These are phyloP conservation scores for Magnaporthiopsis rhizophila DNA, from an alignment of 2,329 filamentous ascomycete genomes.

Conservation along the genomic window DNA sequence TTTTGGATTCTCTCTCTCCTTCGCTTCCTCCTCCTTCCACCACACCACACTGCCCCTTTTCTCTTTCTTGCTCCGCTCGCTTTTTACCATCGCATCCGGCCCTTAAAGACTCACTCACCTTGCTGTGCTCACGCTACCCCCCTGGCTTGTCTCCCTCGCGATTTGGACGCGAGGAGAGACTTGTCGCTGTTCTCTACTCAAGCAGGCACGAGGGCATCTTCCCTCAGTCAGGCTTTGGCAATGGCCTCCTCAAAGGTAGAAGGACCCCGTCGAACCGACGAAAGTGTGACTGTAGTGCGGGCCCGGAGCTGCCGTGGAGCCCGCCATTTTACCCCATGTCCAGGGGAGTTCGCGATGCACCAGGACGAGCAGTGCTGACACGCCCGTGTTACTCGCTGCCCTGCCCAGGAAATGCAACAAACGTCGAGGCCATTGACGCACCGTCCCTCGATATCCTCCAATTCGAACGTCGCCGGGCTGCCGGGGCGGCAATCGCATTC, in stretches of 20 bases:
- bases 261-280: slow-evolving; percentile 11
- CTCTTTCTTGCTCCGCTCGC: slow-evolving; percentile 9
- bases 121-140: slow-evolving; percentile 17
- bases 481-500: slow-evolving; percentile 55
- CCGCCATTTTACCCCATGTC: not conserved
- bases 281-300: not conserved
- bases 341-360: not conserved
- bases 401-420: slow-evolving; percentile 52
- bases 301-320: not conserved
- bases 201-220: slow-evolving; percentile 18
- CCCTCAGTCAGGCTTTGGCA: slow-evolving; percentile 27
- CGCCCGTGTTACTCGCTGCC: slow-evolving; percentile 15
- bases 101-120: slow-evolving; percentile 2
- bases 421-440: slow-evolving; percentile 60
- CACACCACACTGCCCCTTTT: not conserved
- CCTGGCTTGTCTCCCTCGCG: slow-evolving; percentile 2
- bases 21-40: not conserved
- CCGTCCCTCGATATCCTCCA: slow-evolving; percentile 51
- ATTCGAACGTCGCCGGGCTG: slow-evolving; percentile 49
- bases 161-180: slow-evolving; percentile 7
- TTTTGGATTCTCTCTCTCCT: not conserved
- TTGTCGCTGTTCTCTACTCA: slow-evolving; percentile 12
- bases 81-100: slow-evolving; percentile 12
- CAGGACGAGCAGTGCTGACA: slow-evolving; percentile 28
- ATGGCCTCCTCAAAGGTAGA: slow-evolving; percentile 58